Percentiles rank a stretch among this genome's conserved stretches.
Evolutionary conservation across 306 rosid species (phyloP).

Genomic region (Canavalia gladiata): DNA sequence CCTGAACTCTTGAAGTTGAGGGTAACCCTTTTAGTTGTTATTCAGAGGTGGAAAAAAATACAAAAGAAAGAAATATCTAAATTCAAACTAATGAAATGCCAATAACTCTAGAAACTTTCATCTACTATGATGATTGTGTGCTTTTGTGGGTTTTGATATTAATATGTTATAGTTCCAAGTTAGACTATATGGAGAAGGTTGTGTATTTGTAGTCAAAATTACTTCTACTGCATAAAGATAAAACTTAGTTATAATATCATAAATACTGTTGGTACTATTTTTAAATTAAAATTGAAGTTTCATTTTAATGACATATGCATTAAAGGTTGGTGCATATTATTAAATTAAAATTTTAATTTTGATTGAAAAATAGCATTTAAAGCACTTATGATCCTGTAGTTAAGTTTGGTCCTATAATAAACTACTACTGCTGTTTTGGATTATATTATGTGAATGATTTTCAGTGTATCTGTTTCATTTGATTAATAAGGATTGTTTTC

Average conservation of each 20-base stretch:
- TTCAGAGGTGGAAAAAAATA: not conserved
- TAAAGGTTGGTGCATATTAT: too few relatives aligned
- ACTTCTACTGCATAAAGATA: too few relatives aligned
- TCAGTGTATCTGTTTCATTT: conserved; percentile 17
- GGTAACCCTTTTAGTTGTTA: not conserved
- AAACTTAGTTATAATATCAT: too few relatives aligned
- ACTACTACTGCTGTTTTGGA: not conserved
- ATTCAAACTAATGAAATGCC: not conserved
- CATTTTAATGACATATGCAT: too few relatives aligned
- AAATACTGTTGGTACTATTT: too few relatives aligned
- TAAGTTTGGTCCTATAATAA: conserved; percentile 10
- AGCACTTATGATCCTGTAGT: too few relatives aligned
- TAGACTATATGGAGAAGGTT: not conserved
- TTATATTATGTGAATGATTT: conserved; percentile 4
- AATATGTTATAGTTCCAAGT: not conserved
- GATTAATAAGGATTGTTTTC: not conserved
- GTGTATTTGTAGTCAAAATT: conserved; percentile 5
- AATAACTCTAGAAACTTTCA: not conserved
- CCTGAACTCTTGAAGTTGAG: not conserved
- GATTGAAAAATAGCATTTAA: too few relatives aligned
- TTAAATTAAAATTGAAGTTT: too few relatives aligned
- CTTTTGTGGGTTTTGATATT: not conserved
- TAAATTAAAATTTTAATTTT: too few relatives aligned
- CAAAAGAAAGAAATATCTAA: conserved; percentile 10
- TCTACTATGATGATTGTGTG: not conserved